Conservation (phyloP, 495 filamentous ascomycete genomes). For the Lasiosphaeriaceae sp. region DNA sequence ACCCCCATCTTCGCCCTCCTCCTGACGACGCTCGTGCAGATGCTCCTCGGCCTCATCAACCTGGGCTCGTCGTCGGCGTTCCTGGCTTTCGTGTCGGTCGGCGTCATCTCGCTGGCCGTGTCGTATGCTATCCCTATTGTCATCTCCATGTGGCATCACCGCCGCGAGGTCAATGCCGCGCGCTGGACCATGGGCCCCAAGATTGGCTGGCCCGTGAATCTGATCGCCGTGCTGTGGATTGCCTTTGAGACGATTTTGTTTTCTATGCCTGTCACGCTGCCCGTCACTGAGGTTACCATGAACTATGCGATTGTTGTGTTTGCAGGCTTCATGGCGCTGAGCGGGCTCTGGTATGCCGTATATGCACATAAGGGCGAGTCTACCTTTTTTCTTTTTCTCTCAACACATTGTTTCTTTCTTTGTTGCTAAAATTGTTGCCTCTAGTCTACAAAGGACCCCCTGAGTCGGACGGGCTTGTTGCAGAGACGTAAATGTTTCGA, state of each 20-base stretch:
- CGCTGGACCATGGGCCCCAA: slow-evolving; percentile 53
- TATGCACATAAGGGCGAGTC: slow-evolving; percentile 54
- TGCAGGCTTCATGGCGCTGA: slow-evolving; percentile 54
- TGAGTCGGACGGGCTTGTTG: slow-evolving; percentile 20
- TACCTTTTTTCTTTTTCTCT: background rate
- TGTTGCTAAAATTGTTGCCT: slow-evolving; percentile 1
- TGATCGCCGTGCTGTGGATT: slow-evolving; percentile 52
- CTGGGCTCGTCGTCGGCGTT: slow-evolving; percentile 61
- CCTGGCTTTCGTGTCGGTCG: slow-evolving; percentile 57
- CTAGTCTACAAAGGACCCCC: slow-evolving; percentile 23
- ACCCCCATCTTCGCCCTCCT: slow-evolving; percentile 55
- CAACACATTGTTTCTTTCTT: background rate
- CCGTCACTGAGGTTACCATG: slow-evolving; percentile 52
- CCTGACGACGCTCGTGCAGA: slow-evolving; percentile 53
- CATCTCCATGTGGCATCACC: slow-evolving; percentile 32
- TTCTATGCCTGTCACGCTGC: slow-evolving; percentile 54
- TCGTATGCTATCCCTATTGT: slow-evolving; percentile 62
- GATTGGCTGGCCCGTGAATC: slow-evolving; percentile 50
- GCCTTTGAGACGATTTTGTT: slow-evolving; percentile 58
- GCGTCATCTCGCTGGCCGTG: slow-evolving; percentile 62
- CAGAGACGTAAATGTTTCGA: slow-evolving; percentile 1
- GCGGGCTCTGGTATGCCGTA: slow-evolving; percentile 60
- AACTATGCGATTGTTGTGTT: slow-evolving; percentile 59
- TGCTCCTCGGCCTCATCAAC: slow-evolving; percentile 55
- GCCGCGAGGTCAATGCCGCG: slow-evolving; percentile 41